Percentiles rank a stretch among this genome's conserved stretches.
These are phyloP conservation scores for Solanum rostratum DNA, from an alignment of 257 asterid genomes.

Conservation along the genomic window DNA sequence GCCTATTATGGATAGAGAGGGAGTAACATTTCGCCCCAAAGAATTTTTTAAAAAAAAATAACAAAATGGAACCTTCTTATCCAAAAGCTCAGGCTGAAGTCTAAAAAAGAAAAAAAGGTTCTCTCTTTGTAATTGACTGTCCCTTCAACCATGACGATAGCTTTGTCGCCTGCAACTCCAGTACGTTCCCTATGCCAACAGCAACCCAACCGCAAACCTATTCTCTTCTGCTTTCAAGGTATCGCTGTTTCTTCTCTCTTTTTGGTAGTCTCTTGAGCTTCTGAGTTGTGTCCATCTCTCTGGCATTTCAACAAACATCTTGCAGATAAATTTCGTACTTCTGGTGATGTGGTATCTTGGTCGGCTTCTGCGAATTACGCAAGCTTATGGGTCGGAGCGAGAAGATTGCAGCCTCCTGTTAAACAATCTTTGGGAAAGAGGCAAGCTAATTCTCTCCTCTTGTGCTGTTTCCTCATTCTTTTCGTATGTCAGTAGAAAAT, in stretches of 20 bases:
- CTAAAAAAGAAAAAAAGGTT: not conserved
- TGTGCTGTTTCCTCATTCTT: not conserved
- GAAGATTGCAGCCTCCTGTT: slow-evolving; percentile 24
- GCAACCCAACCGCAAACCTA: slow-evolving; percentile 14
- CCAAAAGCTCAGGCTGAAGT: not conserved
- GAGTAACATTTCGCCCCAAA: too few relatives aligned
- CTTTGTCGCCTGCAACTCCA: slow-evolving; percentile 51
- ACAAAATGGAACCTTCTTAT: not conserved
- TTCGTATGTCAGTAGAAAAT: not conserved
- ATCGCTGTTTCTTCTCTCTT: not conserved
- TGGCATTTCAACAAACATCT: not conserved
- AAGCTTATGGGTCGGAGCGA: slow-evolving; percentile 34
- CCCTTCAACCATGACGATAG: slow-evolving; percentile 34
- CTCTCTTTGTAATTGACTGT: not conserved
- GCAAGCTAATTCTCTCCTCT: slow-evolving; percentile 14
- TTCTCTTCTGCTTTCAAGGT: slow-evolving; percentile 29
- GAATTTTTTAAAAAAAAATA: not conserved
- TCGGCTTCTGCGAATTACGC: slow-evolving; percentile 61
- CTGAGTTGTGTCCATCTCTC: not conserved
- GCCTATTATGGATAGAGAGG: too few relatives aligned
- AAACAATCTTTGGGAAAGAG: slow-evolving; percentile 28
- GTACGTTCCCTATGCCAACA: slow-evolving; percentile 32
- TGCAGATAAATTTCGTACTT: slow-evolving; percentile 30
- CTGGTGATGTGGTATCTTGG: slow-evolving; percentile 26
- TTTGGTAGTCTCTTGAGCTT: not conserved